These are phyloP conservation scores for Candida sphagnicola DNA, from an alignment of 805 yeast species.

Conservation along the genomic window DNA sequence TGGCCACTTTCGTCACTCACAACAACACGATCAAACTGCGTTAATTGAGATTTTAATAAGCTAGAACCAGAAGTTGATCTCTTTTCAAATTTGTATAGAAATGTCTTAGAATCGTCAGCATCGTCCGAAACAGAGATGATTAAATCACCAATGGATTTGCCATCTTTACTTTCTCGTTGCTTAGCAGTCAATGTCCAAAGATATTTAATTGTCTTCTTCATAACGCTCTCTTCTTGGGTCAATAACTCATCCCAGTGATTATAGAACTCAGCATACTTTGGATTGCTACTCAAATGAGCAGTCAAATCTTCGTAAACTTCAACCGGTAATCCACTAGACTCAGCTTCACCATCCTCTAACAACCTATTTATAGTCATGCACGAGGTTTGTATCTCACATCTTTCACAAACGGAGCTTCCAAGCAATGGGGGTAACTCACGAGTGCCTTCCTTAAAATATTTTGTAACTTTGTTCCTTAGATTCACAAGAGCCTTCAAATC, in stretches of 20 bases:
- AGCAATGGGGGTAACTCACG: constrained; percentile 52
- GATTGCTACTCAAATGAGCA: constrained; percentile 39
- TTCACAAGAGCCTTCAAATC: constrained; percentile 69
- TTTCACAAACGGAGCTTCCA: constrained; percentile 53
- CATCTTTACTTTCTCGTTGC: constrained; percentile 58
- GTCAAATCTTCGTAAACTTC: constrained; percentile 49
- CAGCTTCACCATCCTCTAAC: constrained; percentile 54
- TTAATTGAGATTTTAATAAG: constrained; percentile 43
- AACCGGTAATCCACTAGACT: constrained; percentile 47
- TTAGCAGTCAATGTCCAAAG: constrained; percentile 62
- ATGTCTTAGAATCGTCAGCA: constrained; percentile 23
- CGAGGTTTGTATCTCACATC: constrained; percentile 50
- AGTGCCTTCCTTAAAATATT: constrained; percentile 47
- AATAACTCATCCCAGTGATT: constrained; percentile 71
- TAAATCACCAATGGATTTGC: constrained; percentile 55
- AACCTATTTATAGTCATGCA: constrained; percentile 68
- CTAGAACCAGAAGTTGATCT: constrained; percentile 8
- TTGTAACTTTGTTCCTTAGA: constrained; percentile 67
- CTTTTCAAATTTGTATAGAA: constrained; percentile 49
- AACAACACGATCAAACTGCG: constrained; percentile 58
- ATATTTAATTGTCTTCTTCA: constrained; percentile 50
- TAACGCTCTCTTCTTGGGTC: constrained; percentile 66
- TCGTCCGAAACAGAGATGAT: constrained; percentile 29
- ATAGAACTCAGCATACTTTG: constrained; percentile 51
- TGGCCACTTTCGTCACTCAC: constrained; percentile 81